Conservation (phyloP, 345 rosid genomes). For the Moricandia arvensis region DNA sequence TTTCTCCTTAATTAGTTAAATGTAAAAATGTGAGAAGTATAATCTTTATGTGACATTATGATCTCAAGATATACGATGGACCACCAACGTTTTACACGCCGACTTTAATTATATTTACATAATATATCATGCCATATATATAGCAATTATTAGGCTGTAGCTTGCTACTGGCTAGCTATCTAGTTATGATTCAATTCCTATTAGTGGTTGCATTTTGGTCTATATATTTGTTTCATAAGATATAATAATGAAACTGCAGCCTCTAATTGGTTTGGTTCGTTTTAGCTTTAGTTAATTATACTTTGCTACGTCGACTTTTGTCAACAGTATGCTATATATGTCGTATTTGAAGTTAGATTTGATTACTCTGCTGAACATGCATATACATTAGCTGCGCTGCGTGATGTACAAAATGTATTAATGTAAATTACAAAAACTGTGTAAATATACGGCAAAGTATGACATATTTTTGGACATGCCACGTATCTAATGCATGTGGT, state of each 20-base stretch:
- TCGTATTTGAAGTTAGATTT: constrained; percentile 20
- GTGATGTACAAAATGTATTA: background rate
- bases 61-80: constrained; percentile 9
- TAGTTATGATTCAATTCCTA: background rate
- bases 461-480: constrained; percentile 19
- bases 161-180: too few relatives aligned
- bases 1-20: constrained; percentile 1
- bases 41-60: constrained; percentile 21
- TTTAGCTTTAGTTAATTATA: background rate
- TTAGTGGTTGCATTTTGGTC: background rate
- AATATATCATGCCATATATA: background rate
- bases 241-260: background rate
- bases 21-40: constrained; percentile 15
- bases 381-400: too few relatives aligned
- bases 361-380: constrained; percentile 7
- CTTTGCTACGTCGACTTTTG: background rate
- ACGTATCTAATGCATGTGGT: constrained; percentile 30
- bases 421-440: background rate
- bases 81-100: too few relatives aligned
- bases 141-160: background rate
- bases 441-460: too few relatives aligned
- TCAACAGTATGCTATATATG: background rate
- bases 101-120: background rate
- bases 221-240: background rate
- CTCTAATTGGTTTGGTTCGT: background rate